Conservation (phyloP, 371 early-diverging fungal genomes). For the Haplosporangium sp. region DNA sequence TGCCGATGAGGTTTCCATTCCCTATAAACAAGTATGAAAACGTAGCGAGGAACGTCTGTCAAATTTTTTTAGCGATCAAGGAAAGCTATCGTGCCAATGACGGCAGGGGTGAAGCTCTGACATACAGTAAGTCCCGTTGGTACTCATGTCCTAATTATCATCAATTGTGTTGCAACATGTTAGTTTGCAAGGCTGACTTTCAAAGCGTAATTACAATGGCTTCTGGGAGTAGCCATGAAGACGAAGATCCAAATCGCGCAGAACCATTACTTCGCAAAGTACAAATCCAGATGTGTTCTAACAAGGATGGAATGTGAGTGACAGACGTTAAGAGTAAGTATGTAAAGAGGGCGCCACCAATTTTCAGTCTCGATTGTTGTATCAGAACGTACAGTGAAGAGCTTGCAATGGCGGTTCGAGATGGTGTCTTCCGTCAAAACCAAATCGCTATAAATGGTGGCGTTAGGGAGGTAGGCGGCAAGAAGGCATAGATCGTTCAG, state of each 20-base stretch:
- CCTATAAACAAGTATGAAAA: slow-evolving; percentile 14
- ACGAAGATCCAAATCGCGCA: background rate
- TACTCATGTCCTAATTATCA: slow-evolving; percentile 24
- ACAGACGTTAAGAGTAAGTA: background rate
- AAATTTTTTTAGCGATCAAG: background rate
- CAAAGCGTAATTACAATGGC: background rate
- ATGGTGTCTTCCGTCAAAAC: slow-evolving; percentile 12
- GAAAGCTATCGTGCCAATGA: background rate
- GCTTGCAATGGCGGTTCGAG: slow-evolving; percentile 26
- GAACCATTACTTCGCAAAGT: slow-evolving; percentile 25
- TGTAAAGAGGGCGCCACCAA: slow-evolving; percentile 6
- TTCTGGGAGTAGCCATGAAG: background rate
- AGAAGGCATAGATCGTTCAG: background rate
- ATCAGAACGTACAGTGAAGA: slow-evolving; percentile 7
- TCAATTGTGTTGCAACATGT: background rate
- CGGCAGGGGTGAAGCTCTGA: background rate
- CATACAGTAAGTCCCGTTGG: slow-evolving; percentile 47
- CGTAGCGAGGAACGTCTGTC: background rate
- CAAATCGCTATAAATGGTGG: slow-evolving; percentile 15
- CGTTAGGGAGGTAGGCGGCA: no score
- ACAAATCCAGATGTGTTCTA: slow-evolving; percentile 32
- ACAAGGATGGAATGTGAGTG: background rate
- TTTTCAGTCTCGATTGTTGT: background rate
- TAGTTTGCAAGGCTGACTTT: background rate
- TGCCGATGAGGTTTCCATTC: slow-evolving; percentile 61